Evolutionary conservation across 148 eudicot species (phyloP).

Genomic region (Rheum nobile): DNA sequence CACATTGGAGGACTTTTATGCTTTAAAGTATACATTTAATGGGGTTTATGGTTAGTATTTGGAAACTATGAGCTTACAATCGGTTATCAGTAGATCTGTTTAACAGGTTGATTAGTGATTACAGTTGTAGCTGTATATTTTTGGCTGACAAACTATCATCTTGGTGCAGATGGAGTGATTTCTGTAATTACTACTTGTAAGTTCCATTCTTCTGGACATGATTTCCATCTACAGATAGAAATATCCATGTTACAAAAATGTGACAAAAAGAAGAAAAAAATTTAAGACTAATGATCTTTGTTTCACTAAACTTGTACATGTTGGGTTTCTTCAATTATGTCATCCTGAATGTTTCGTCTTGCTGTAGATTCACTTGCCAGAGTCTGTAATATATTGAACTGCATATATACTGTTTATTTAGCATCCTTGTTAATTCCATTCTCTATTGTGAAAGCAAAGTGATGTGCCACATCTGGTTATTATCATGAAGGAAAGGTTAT

Average conservation of each 20-base stretch:
- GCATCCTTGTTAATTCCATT: not conserved
- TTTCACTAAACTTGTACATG: not conserved
- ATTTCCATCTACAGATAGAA: not conserved
- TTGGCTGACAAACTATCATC: slow-evolving; percentile 2
- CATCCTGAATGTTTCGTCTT: not conserved
- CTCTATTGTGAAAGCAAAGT: not conserved
- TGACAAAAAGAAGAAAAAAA: not conserved
- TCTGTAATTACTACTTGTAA: slow-evolving; percentile 69
- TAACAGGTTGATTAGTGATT: not conserved
- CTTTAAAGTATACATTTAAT: slow-evolving; percentile 15
- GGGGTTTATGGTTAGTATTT: slow-evolving; percentile 24
- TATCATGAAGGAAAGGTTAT: not conserved
- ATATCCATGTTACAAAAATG: not conserved
- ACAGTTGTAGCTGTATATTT: not conserved
- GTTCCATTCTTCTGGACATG: slow-evolving; percentile 15
- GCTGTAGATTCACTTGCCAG: not conserved
- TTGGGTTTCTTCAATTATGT: not conserved
- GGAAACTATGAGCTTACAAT: not conserved
- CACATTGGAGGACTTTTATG: slow-evolving; percentile 37
- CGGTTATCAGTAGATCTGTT: not conserved
- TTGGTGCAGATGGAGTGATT: slow-evolving; percentile 69
- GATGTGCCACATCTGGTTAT: not conserved
- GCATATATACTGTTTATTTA: not conserved
- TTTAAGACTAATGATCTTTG: not conserved
- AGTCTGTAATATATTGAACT: not conserved